Percentiles rank a stretch among this genome's conserved stretches.
These are phyloP conservation scores for Volvox africanus DNA, from an alignment of 139 green algal species.

Conservation along the genomic window DNA sequence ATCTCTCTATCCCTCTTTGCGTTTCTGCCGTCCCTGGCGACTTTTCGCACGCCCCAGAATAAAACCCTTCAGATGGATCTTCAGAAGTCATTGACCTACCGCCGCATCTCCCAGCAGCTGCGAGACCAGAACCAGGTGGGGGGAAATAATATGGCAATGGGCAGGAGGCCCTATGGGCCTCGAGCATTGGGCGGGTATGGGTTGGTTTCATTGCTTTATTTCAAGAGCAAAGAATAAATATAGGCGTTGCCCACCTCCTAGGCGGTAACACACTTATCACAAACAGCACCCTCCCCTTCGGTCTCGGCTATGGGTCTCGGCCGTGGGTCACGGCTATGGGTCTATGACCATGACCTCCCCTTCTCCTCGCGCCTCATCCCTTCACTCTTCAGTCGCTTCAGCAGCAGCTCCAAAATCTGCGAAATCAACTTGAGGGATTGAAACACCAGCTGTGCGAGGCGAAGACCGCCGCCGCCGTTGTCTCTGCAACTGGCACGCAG, in stretches of 20 bases:
- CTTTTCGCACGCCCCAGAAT: background rate
- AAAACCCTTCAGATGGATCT: background rate
- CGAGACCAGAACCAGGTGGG: background rate
- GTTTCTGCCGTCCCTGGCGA: background rate
- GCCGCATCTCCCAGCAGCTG: constrained; percentile 3
- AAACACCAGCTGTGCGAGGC: constrained; percentile 2
- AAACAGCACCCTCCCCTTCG: too few species aligned
- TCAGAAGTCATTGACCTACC: background rate
- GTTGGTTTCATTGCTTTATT: too few species aligned
- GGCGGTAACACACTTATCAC: too few species aligned
- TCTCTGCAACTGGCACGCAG: background rate
- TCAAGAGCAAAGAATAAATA: too few species aligned
- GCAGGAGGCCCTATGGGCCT: too few species aligned
- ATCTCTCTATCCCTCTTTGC: background rate
- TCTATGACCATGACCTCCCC: too few species aligned
- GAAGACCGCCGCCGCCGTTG: background rate
- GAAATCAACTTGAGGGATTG: background rate
- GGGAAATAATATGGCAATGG: background rate
- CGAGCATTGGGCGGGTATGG: too few species aligned
- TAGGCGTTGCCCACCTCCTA: too few species aligned
- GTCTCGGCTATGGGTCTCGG: too few species aligned
- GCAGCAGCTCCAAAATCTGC: constrained; percentile 6
- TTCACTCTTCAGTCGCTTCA: background rate
- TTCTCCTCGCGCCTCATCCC: too few species aligned
- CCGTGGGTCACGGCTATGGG: too few species aligned